Base-by-base conservation (phyloP, 768 basidiomycete genomes). In the Boletus subparvulus region DNA sequence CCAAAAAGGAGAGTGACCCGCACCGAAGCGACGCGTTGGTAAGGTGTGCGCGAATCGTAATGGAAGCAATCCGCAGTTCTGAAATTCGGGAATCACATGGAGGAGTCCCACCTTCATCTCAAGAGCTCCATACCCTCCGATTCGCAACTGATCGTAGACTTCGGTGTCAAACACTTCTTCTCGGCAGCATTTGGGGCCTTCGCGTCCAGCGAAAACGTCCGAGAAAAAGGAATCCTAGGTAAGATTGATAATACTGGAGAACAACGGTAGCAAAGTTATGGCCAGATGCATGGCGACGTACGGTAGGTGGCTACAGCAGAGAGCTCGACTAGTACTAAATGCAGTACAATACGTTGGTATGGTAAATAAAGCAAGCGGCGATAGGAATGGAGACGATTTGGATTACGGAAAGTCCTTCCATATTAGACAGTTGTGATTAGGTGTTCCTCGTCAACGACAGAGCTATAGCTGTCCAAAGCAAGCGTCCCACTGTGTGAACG, bases 341-440 rank as follows among this genome's bases (percentile, higher is more conserved):
- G 50, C 30, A 39, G 44, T 52, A 54, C n/a, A 33, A 51, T 53
- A 52, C 42, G 47, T 36, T 13, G 40, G 40, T 52, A 42, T 24
- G 46, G 47, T 49, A 56, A 53, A 47, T 41, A 58, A 42, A 48
- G 55, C 56, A 54, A 30, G 24, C 36, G 24, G 40, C 33, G 43
- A 42, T 33, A 8, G 47, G 32, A 61, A 50, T 24, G 56, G 52
- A 47, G 46, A 59, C 40, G 37, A 47, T 54, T 59, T 17, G 24
- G 43, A 68, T 64, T 54, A 64, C 51, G 56, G 56, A 41, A 45
- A 41, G 47, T 41, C 67, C 60, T 63, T 65, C 59, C 59, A 43
- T 57, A 19, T 46, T 57, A 19, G 47, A 61, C 35, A 19, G 35
- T 37, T 50, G 54, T 50, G 57, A 67, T 68, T 67, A 69, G 50